Conservation (phyloP, 441 rosid species). For the Hura crepitans region DNA sequence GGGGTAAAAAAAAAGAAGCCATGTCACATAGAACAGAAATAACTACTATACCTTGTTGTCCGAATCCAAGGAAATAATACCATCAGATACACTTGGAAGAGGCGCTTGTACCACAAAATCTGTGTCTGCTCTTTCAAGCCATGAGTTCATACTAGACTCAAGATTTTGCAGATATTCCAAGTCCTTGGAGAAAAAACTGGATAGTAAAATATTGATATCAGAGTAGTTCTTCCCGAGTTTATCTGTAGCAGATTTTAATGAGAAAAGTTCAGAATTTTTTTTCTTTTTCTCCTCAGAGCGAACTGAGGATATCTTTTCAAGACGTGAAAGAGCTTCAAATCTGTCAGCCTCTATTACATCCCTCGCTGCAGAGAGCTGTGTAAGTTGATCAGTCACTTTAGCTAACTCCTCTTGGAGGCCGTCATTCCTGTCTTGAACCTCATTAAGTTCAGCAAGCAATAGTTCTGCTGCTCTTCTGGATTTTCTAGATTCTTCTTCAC, state of each 20-base stretch:
- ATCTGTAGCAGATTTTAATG: slow-evolving; percentile 44
- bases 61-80: slow-evolving; percentile 23
- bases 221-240: slow-evolving; percentile 49
- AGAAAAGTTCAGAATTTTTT: slow-evolving; percentile 44
- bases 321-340: slow-evolving; percentile 54
- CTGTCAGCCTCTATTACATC: slow-evolving; percentile 65
- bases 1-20: slow-evolving; percentile 11
- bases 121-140: slow-evolving; percentile 41
- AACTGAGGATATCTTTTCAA: slow-evolving; percentile 49
- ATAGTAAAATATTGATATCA: slow-evolving; percentile 42
- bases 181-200: slow-evolving; percentile 56
- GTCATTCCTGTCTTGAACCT: slow-evolving; percentile 98
- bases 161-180: slow-evolving; percentile 62
- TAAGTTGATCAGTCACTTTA: slow-evolving; percentile 45
- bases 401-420: slow-evolving; percentile 80
- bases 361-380: slow-evolving; percentile 51
- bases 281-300: slow-evolving; percentile 50
- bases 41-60: slow-evolving; percentile 47
- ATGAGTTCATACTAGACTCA: slow-evolving; percentile 50
- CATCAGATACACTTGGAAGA: slow-evolving; percentile 26
- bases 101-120: slow-evolving; percentile 37
- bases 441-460: slow-evolving; percentile 90
- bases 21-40: slow-evolving; percentile 1
- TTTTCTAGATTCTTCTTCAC: slow-evolving; percentile 73
- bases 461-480: slow-evolving; percentile 90